Base-by-base conservation (phyloP, 768 basidiomycete genomes). In the Kwoniella sp. region DNA sequence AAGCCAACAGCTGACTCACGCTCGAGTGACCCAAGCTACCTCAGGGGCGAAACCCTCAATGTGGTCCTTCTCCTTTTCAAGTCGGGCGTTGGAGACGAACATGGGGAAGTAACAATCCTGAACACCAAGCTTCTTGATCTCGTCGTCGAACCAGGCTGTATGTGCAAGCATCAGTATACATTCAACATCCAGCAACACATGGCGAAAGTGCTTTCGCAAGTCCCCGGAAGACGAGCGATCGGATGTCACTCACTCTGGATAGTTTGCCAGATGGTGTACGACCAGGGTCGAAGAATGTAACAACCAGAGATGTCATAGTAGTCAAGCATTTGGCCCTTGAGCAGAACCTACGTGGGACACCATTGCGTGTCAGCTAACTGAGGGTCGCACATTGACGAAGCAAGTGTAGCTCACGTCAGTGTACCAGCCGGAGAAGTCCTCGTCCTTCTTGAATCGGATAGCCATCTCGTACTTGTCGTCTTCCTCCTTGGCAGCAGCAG, bases 11-110 rank as follows among this genome's bases (percentile, higher is more conserved):
- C 29, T 61, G 25, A 85, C 91, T 77, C 74, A 92, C 90, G 95
- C 95, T 81, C 86, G 85, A 25, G 96, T 99, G 60, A 99, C 96
- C 96, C 96, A 99, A n/a, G 96, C 96, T 33, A 99, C 96, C 81
- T 99, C 96, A 2, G 96, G 94, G 61, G 95, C 95, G 83, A 99
- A 99, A 1, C 96, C 96, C 80, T 98, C 96, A 63, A 99, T 92
- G 79, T 99, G 96, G 73, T 98, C 88, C 83, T 98, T 98, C 81
- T 99, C 96, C 57, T 90, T 86, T 81, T 99, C 94, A 60, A 99
- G 85, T 25, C 94, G 90, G 60, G 90, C 92, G 62, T 85, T 81
- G 0, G 93, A 94, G 33, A 99, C 90, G 73, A 98, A 98, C 92
- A 99, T 97, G 2, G 96, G 96, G 85, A 99, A 99, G 78, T 97